Evolutionary conservation across 2,329 filamentous ascomycete genomes (phyloP), one percentile per base, ranked within the genome.

Genomic region (Ophiognomonia clavigignenti-juglandacearum): DNA sequence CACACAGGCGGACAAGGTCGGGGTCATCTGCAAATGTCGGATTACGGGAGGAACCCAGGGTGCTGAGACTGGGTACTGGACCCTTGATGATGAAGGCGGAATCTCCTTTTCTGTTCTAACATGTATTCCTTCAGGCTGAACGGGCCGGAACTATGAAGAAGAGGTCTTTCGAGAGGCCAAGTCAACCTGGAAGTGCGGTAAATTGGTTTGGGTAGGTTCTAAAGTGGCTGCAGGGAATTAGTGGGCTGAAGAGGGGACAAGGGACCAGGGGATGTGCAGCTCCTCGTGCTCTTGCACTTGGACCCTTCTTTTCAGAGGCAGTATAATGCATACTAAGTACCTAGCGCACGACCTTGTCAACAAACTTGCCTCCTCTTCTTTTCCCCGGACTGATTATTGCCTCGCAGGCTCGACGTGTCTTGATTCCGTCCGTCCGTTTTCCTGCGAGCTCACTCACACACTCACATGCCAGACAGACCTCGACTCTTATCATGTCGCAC

Each of bases 271-370:
- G 27, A 16, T 42, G 22, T 29, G 16, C 23, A 26, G 27, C 29
- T 16, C 14, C 13, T 10, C 37, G 16, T 31, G 35, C 20, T 35
- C 22, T n/a, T 23, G n/a, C 27, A 19, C 19, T 26, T 41, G 47
- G 47, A 49, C 47, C 42, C 47, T 49, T 49, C 47, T 41, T 49
- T 49, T 45, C 27, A 37, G 32, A n/a, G n/a, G n/a, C n/a, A n/a
- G n/a, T n/a, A n/a, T n/a, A n/a, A n/a, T n/a, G n/a, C n/a, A n/a
- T n/a, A n/a, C n/a, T n/a, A n/a, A n/a, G n/a, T n/a, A n/a, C n/a
- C n/a, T n/a, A n/a, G n/a, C n/a, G n/a, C n/a, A n/a, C 31, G 35
- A 22, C 24, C 24, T 14, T 35, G 24, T 32, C n/a, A 31, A 18
- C n/a, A 16, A 24, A 18, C 13, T 31, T 10, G 6, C 31, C 24